Percentiles rank a stretch among this genome's conserved stretches.
These are phyloP conservation scores for Entophlyctis luteolus DNA, from an alignment of 192 early-diverging fungal species.

Conservation along the genomic window DNA sequence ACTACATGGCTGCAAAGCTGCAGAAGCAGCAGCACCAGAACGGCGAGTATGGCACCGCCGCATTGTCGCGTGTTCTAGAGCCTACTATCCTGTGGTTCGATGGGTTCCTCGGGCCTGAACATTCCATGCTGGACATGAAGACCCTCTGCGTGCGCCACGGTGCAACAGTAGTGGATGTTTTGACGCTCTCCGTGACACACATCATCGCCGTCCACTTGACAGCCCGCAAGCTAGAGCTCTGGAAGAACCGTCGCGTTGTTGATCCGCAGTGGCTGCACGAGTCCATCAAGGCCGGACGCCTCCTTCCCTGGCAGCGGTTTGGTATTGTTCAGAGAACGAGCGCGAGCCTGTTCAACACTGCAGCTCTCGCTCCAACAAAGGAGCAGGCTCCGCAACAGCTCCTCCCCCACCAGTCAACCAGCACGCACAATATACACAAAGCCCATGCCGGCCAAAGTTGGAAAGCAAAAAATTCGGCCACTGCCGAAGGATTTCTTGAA, in stretches of 20 bases:
- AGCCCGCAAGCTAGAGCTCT: constrained; percentile 12
- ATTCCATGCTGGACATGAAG: constrained; percentile 12
- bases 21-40: constrained; percentile 41
- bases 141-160: constrained; percentile 28
- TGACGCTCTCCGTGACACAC: constrained; percentile 36
- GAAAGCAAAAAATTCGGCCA: constrained; percentile 25
- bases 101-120: constrained; percentile 4
- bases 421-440: background rate
- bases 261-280: constrained; percentile 70
- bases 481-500: constrained; percentile 43
- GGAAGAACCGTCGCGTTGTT: constrained; percentile 40
- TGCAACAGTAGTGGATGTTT: constrained; percentile 30
- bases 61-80: constrained; percentile 9
- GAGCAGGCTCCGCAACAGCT: background rate
- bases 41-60: constrained; percentile 9
- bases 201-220: constrained; percentile 41
- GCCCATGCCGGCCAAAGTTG: background rate
- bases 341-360: background rate
- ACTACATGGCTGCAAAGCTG: constrained; percentile 44
- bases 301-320: constrained; percentile 67
- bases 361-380: constrained; percentile 7
- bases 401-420: background rate
- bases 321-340: constrained; percentile 3
- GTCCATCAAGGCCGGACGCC: constrained; percentile 50
- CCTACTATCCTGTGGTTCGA: constrained; percentile 34